These are phyloP conservation scores for Coemansia sp. DNA, from an alignment of 192 early-diverging fungal species.

Conservation along the genomic window DNA sequence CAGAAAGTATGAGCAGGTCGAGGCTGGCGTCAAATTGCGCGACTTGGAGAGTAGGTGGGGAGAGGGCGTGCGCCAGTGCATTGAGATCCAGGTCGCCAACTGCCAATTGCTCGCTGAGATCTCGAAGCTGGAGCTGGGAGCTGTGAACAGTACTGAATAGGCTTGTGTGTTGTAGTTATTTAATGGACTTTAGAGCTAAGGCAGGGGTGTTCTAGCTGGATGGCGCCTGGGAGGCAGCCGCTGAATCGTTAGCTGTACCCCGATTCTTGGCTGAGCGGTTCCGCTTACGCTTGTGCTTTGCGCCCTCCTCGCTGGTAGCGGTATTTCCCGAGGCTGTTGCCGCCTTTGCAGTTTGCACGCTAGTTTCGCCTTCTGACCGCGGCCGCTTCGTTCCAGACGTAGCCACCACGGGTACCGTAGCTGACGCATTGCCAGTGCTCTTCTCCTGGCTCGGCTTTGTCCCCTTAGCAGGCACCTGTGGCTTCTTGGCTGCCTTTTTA, in stretches of 20 bases:
- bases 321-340: neutral
- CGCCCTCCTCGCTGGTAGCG: neutral
- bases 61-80: conserved; percentile 35
- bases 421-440: neutral
- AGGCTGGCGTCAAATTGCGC: conserved; percentile 30
- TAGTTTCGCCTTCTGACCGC: neutral
- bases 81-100: conserved; percentile 50
- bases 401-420: neutral
- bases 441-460: neutral
- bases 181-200: neutral
- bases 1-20: conserved; percentile 39
- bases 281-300: conserved; percentile 24
- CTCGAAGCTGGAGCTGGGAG: conserved; percentile 4
- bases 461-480: neutral
- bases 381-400: conserved; percentile 14
- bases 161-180: neutral
- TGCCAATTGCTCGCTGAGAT: conserved; percentile 25
- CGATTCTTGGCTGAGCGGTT: conserved; percentile 10
- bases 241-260: neutral
- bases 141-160: neutral
- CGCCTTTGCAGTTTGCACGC: neutral
- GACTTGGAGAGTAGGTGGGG: conserved; percentile 35
- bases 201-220: neutral
- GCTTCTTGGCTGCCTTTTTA: conserved; percentile 61
- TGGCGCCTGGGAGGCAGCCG: neutral